phyloP scores from a whole-genome alignment of 2,329 filamentous ascomycete species.

The Neonectria sp. region DNA sequence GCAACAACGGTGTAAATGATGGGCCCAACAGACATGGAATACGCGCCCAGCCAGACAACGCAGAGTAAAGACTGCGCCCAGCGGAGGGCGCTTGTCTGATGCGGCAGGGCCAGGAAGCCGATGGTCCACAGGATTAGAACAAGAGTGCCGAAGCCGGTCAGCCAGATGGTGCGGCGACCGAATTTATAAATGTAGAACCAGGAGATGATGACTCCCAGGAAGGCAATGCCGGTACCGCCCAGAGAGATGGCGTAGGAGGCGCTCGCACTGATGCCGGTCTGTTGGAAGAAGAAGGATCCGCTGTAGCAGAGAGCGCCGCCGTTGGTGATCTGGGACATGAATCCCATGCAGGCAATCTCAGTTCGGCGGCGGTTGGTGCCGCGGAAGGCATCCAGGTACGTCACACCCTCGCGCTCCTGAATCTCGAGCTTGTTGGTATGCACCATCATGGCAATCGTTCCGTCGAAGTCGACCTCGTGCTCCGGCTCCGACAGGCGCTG shows the following conservation, averaged over 20 bases:
- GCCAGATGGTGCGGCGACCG: constrained; percentile 61
- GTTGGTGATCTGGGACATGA: constrained; percentile 59
- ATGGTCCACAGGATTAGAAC: constrained; percentile 59
- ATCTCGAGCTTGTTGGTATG: constrained; percentile 64
- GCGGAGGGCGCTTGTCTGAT: constrained; percentile 53
- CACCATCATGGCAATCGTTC: constrained; percentile 58
- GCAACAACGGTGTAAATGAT: constrained; percentile 61
- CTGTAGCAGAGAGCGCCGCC: constrained; percentile 59
- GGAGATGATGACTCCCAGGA: constrained; percentile 59
- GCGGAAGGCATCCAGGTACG: constrained; percentile 63
- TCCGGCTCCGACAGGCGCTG: constrained; percentile 51
- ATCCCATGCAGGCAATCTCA: constrained; percentile 60
- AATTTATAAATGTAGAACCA: constrained; percentile 60
- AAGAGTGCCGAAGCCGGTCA: constrained; percentile 56
- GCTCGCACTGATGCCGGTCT: constrained; percentile 57
- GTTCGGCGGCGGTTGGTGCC: constrained; percentile 63
- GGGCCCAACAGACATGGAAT: constrained; percentile 61
- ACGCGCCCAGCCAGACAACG: constrained; percentile 61
- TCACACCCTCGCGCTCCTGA: constrained; percentile 55
- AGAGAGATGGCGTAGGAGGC: constrained; percentile 60
- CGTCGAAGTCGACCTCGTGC: constrained; percentile 54
- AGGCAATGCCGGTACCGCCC: constrained; percentile 60
- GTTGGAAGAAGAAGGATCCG: constrained; percentile 63
- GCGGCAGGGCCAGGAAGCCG: constrained; percentile 58
- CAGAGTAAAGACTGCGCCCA: constrained; percentile 60